Conservation (phyloP, 345 rosid genomes). For the Gossypium mustelinum region DNA sequence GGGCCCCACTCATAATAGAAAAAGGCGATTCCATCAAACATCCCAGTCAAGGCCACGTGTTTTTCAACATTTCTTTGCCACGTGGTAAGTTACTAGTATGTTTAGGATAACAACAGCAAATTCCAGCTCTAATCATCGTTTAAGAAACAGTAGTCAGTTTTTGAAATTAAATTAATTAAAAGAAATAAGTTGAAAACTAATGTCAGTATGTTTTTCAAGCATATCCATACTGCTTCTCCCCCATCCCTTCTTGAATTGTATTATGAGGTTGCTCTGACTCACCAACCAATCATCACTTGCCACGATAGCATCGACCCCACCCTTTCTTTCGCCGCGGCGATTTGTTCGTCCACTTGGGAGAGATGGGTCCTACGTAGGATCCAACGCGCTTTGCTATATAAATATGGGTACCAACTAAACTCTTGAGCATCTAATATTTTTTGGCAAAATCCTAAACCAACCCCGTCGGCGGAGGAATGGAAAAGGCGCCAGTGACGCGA, state of each 20-base stretch:
- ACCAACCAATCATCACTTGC: not conserved
- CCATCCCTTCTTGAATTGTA: not conserved
- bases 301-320: constrained; percentile 23
- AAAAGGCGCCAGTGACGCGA: constrained; percentile 22
- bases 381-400: constrained; percentile 20
- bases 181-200: not conserved
- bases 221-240: not conserved
- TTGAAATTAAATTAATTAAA: not conserved
- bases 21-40: constrained; percentile 5
- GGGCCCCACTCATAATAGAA: not conserved
- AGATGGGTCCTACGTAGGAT: constrained; percentile 26
- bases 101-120: not conserved
- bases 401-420: not conserved
- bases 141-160: not conserved
- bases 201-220: not conserved
- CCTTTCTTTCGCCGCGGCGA: constrained; percentile 40
- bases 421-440: not conserved
- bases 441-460: not conserved
- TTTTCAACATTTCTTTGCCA: not conserved
- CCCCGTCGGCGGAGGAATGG: constrained; percentile 3
- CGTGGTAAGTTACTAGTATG: not conserved
- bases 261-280: not conserved
- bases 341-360: constrained; percentile 44
- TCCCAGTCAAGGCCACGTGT: constrained; percentile 11
- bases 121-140: not conserved